These are phyloP conservation scores for Lactarius vividus DNA, from an alignment of 768 basidiomycete species.

Conservation along the genomic window DNA sequence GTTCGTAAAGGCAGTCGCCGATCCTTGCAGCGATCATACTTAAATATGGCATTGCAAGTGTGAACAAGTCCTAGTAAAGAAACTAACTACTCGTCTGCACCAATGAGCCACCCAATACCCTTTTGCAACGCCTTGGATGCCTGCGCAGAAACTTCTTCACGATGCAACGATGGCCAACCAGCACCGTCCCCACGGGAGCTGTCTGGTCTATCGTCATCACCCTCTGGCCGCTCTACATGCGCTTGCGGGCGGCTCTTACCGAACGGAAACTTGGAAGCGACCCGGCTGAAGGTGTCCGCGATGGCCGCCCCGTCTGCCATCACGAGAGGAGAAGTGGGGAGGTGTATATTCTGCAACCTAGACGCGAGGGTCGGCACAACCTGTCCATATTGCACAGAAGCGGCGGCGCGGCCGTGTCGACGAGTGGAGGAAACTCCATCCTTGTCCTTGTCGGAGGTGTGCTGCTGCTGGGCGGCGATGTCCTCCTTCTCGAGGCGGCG, in stretches of 20 bases:
- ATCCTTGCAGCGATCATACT: neutral
- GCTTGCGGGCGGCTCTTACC: constrained; percentile 13
- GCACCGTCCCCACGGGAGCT: constrained; percentile 39
- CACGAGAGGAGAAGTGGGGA: constrained; percentile 65
- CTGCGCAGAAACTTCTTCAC: constrained; percentile 66
- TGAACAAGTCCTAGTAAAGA: neutral
- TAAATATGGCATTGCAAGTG: constrained; percentile 26
- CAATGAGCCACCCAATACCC: constrained; percentile 96
- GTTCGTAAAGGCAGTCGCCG: neutral
- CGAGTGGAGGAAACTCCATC: neutral
- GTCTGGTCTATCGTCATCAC: constrained; percentile 35
- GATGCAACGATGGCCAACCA: constrained; percentile 39
- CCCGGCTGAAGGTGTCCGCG: constrained; percentile 75
- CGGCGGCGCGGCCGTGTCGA: constrained; percentile 29
- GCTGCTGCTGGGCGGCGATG: constrained; percentile 42
- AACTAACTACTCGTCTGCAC: constrained; percentile 58
- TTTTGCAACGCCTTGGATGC: constrained; percentile 78
- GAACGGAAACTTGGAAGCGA: constrained; percentile 30
- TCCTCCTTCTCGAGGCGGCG: constrained; percentile 68
- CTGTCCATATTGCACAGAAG: constrained; percentile 14
- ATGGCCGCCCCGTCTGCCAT: constrained; percentile 77
- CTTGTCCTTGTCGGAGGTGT: constrained; percentile 43
- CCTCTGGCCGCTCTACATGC: constrained; percentile 65
- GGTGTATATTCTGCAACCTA: constrained; percentile 62
- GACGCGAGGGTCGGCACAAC: constrained; percentile 47